Conservation (phyloP, 2,329 filamentous ascomycete species). For the Aspergillus quadrilineatus region DNA sequence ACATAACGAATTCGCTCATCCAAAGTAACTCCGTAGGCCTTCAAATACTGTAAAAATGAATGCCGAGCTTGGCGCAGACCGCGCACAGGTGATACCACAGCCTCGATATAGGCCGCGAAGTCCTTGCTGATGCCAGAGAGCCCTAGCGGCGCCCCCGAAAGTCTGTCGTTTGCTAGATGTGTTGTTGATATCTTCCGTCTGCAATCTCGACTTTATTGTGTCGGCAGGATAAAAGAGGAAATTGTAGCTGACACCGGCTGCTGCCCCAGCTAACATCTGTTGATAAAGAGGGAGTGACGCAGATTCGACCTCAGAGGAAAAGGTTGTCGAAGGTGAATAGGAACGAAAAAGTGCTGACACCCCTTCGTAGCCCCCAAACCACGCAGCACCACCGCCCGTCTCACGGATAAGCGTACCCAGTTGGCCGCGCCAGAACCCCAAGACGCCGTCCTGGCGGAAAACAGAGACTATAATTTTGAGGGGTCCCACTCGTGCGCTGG, state of each 20-base stretch:
- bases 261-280: conserved; percentile 81
- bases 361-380: conserved; percentile 91
- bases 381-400: conserved; percentile 87
- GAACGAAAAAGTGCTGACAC: conserved; percentile 69
- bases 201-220: conserved; percentile 96
- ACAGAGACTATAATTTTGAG: conserved; percentile 73
- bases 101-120: conserved; percentile 85
- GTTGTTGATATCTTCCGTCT: conserved; percentile 69
- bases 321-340: conserved; percentile 1
- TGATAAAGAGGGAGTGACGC: conserved; percentile 74
- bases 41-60: conserved; percentile 98
- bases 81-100: conserved; percentile 86
- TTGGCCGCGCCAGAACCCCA: conserved; percentile 94
- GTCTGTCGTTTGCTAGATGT: conserved; percentile 54
- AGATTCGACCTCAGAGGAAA: conserved; percentile 27
- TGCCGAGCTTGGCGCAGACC: conserved; percentile 91
- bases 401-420: conserved; percentile 90
- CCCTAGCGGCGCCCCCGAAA: conserved; percentile 69
- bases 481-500: conserved; percentile 53
- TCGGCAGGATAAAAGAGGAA: conserved; percentile 97
- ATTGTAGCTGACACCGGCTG: conserved; percentile 91
- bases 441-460: conserved; percentile 76
- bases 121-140: conserved; percentile 80
- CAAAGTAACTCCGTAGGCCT: conserved; percentile 69
- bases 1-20: conserved; percentile 25